Evolutionary conservation across 345 rosid genomes (phyloP).

Genomic region (Euphorbia lathyris): DNA sequence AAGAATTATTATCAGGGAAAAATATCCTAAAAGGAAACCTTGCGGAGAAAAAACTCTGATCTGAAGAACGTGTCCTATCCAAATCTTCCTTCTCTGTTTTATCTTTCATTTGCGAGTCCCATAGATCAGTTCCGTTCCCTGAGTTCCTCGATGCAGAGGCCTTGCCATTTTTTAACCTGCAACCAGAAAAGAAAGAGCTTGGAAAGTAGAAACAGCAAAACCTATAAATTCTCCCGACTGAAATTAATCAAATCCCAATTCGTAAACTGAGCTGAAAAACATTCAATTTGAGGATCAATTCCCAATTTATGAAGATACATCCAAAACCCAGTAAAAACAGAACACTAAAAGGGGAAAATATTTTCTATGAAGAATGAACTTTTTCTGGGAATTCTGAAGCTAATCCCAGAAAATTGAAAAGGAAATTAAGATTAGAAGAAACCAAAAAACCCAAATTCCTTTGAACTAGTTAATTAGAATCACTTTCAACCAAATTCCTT

Average conservation of each 20-base stretch:
- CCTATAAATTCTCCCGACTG: no score
- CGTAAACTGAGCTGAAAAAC: neutral
- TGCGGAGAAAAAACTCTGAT: conserved; percentile 37
- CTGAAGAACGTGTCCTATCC: conserved; percentile 54
- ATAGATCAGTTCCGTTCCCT: conserved; percentile 51
- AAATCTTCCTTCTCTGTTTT: conserved; percentile 64
- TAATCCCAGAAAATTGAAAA: conserved; percentile 5
- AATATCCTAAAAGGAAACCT: conserved; percentile 60
- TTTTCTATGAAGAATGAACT: no score
- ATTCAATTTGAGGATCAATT: conserved; percentile 4
- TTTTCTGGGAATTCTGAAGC: neutral
- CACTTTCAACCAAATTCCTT: no score
- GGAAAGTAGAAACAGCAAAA: neutral
- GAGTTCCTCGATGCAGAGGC: conserved; percentile 82
- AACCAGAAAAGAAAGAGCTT: neutral
- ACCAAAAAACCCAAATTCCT: conserved; percentile 7
- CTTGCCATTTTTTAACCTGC: conserved; percentile 58
- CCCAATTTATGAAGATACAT: conserved; percentile 30
- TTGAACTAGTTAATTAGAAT: no score
- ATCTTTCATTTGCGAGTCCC: conserved; percentile 80
- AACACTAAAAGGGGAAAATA: no score
- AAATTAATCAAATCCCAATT: neutral
- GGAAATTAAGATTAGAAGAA: conserved; percentile 20
- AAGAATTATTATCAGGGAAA: conserved; percentile 47
- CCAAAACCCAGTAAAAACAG: conserved; percentile 28